A percentile compares a stretch with the other conserved stretches of the same genome.
phyloP scores from a whole-genome alignment of 106 monocot species.

The Posidonia australis region DNA sequence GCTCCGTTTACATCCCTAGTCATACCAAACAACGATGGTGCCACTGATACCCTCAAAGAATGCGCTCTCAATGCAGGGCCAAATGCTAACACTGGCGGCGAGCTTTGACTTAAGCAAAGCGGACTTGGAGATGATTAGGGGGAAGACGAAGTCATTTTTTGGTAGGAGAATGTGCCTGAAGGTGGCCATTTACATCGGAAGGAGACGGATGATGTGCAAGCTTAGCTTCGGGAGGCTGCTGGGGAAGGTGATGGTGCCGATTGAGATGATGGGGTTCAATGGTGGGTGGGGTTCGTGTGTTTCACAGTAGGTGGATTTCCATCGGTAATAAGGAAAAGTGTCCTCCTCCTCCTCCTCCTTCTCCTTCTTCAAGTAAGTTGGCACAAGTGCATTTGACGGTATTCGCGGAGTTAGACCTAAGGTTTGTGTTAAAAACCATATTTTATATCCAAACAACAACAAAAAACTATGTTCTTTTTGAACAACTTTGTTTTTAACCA shows the following conservation, averaged over 20 bases:
- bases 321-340: conserved; percentile 16
- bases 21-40: conserved; percentile 31
- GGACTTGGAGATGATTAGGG: conserved; percentile 40
- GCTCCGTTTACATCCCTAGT: too few species aligned
- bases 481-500: too few species aligned
- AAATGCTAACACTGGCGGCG: conserved; percentile 32
- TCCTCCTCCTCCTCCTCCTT: too few species aligned
- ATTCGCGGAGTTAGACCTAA: conserved; percentile 12
- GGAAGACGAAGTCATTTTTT: neutral
- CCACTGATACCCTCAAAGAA: conserved; percentile 31
- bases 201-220: conserved; percentile 61
- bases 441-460: too few species aligned
- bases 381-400: conserved; percentile 19
- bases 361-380: too few species aligned
- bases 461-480: too few species aligned
- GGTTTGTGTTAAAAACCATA: conserved; percentile 97
- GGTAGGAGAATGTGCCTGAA: conserved; percentile 19
- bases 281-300: conserved; percentile 25
- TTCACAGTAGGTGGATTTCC: conserved; percentile 22
- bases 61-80: conserved; percentile 11
- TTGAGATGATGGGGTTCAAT: conserved; percentile 50
- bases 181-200: conserved; percentile 65
- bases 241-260: conserved; percentile 51
- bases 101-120: conserved; percentile 43
- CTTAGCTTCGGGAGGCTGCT: conserved; percentile 64